Base-by-base conservation (phyloP, 2,329 filamentous ascomycete species). In the Ophiocordyceps camponoti-leonardi region DNA sequence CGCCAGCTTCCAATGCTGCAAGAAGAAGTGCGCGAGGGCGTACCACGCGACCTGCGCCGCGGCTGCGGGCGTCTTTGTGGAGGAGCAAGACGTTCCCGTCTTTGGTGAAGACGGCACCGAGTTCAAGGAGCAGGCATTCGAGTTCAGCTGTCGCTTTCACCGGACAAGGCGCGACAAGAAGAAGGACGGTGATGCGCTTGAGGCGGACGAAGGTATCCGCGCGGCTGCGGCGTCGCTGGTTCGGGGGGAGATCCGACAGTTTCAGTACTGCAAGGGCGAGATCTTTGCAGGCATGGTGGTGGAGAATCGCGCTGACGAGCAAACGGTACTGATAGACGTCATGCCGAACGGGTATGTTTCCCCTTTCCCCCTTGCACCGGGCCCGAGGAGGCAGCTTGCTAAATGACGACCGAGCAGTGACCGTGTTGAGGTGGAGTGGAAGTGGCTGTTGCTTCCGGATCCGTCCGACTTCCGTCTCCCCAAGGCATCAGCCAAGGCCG, bases 41-140 rank as follows among this genome's bases (percentile, higher is more conserved):
- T 98, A 95, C 63, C 92, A 98, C 60, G 85, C 90, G 16, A 96
- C 88, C 1, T 98, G 92, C 59, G 92, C 92, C 3, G 82, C 87
- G 8, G 81, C 90, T 20, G 90, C 88, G 33, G 92, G 92, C 47
- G 87, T 95, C 2, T 84, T 94, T 58, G 80, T 95, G 43, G 90
- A 98, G 58, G 78, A 86, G 54, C 85, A 85, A 28, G 78, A 86
- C 33, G 80, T 94, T 28, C 84, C 86, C 0, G 83, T 93, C 2
- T 90, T 88, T 59, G 85, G 82, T 44, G 86, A 94, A 54, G 87
- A 95, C 57, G 87, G 87, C 7, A 86, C 80, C 1, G 87, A 95
- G 60, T 95, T 95, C 61, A 90, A 85, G 52, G 83, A 94, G 54
- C 84, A 87, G 55, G 87, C 83, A 1, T 90, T 93, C 54, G 86